A percentile compares a stretch with the other conserved stretches of the same genome.
phyloP scores from a whole-genome alignment of 202 grass and related monocot species.

The Saccharum hybrid region DNA sequence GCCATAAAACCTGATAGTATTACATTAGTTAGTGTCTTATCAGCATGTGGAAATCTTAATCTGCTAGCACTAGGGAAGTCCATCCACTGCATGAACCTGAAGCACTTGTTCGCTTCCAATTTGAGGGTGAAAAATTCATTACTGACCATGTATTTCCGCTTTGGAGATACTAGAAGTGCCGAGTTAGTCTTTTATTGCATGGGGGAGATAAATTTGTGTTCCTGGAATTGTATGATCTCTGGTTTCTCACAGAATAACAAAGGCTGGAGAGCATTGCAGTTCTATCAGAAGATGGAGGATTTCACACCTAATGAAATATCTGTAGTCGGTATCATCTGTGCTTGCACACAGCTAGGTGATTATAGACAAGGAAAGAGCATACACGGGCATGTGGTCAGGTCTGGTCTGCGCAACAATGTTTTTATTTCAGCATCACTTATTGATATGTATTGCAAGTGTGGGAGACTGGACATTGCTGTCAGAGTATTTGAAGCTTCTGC shows the following conservation, averaged over 20 bases:
- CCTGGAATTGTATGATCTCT: conserved; percentile 87
- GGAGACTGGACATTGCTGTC: conserved; percentile 57
- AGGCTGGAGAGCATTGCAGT: conserved; percentile 63
- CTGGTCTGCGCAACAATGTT: conserved; percentile 57
- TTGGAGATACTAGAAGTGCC: conserved; percentile 60
- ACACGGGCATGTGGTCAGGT: conserved; percentile 64
- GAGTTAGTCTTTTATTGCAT: conserved; percentile 58
- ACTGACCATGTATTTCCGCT: conserved; percentile 71
- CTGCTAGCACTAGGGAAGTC: conserved; percentile 46
- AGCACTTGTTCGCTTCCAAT: conserved; percentile 52
- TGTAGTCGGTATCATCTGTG: conserved; percentile 60
- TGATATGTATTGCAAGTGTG: conserved; percentile 94
- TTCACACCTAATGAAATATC: conserved; percentile 60
- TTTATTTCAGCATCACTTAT: conserved; percentile 76
- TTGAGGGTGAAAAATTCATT: conserved; percentile 72
- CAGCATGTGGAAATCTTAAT: conserved; percentile 70
- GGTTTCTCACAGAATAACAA: conserved; percentile 61
- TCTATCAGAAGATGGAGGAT: conserved; percentile 64
- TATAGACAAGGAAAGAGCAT: conserved; percentile 68
- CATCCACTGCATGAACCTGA: conserved; percentile 62
- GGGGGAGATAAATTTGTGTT: conserved; percentile 65
- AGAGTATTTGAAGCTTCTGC: conserved; percentile 60
- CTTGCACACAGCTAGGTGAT: conserved; percentile 66
- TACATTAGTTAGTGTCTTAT: conserved; percentile 66
- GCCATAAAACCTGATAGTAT: conserved; percentile 61